Evolutionary conservation across 164 flowering plant genomes (phyloP).

Genomic region (Magnolia officinalis): DNA sequence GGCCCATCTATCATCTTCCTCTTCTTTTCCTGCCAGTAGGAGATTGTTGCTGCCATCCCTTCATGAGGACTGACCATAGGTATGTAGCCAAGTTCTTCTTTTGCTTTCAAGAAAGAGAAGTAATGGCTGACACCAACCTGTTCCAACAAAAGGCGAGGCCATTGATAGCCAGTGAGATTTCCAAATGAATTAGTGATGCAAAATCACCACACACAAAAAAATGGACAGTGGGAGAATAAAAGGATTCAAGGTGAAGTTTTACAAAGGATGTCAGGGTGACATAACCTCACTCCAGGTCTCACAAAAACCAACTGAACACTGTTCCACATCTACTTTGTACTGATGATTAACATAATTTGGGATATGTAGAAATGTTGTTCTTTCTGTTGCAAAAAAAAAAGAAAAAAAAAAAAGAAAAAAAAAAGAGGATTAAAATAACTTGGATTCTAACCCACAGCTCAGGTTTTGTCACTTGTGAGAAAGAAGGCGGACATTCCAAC

Average conservation of each 20-base stretch:
- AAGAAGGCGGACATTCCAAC: too few relatives aligned
- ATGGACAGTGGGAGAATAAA: not conserved
- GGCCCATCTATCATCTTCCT: slow-evolving; percentile 73
- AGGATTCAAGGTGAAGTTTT: not conserved
- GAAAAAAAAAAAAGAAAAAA: too few relatives aligned
- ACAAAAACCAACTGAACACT: not conserved
- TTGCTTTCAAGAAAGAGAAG: slow-evolving; percentile 81
- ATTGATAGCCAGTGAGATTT: not conserved
- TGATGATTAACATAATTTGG: not conserved
- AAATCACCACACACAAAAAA: not conserved
- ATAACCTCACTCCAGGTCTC: not conserved
- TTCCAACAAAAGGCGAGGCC: not conserved
- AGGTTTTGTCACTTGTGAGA: too few relatives aligned
- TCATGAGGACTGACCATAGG: slow-evolving; percentile 75
- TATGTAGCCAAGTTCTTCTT: slow-evolving; percentile 73
- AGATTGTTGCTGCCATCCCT: slow-evolving; percentile 81
- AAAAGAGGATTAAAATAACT: not conserved
- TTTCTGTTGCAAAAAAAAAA: too few relatives aligned
- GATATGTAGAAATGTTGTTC: not conserved
- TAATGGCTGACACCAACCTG: slow-evolving; percentile 96
- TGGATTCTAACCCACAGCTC: not conserved
- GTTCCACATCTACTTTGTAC: not conserved
- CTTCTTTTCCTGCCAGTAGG: slow-evolving; percentile 75
- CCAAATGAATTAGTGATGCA: not conserved
- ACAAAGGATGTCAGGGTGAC: not conserved